phyloP scores from a whole-genome alignment of 345 rosid species.

The Cardiospermum halicacabum region DNA sequence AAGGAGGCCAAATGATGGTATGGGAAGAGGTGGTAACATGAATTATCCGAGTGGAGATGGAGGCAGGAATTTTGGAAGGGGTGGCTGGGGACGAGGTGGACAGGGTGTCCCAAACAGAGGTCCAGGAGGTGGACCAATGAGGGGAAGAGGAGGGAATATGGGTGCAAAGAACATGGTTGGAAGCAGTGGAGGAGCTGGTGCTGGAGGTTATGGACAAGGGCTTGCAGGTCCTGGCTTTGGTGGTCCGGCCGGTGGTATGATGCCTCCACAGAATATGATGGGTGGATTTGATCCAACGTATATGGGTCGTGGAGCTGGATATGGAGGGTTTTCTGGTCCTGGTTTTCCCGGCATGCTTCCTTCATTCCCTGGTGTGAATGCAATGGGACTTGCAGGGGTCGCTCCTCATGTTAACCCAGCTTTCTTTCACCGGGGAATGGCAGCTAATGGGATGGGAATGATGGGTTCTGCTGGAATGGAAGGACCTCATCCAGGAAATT shows the following conservation, averaged over 20 bases:
- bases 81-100: constrained; percentile 71
- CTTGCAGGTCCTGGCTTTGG: constrained; percentile 63
- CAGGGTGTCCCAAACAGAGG: constrained; percentile 57
- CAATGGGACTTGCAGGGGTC: constrained; percentile 79
- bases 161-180: constrained; percentile 58
- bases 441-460: constrained; percentile 56
- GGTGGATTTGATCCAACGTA: constrained; percentile 75
- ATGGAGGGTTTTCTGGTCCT: constrained; percentile 72
- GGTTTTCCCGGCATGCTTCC: constrained; percentile 77
- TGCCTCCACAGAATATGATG: constrained; percentile 82
- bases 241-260: constrained; percentile 59
- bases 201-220: constrained; percentile 71
- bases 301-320: constrained; percentile 74
- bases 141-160: constrained; percentile 57
- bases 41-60: constrained; percentile 67
- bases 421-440: constrained; percentile 67
- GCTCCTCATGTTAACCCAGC: constrained; percentile 95
- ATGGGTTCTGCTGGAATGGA: constrained; percentile 72
- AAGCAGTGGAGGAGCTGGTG: constrained; percentile 35
- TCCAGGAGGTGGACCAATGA: constrained; percentile 58
- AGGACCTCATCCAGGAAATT: constrained; percentile 61
- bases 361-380: constrained; percentile 63
- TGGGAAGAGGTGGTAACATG: constrained; percentile 61
- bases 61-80: constrained; percentile 73
- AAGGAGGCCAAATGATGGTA: constrained; percentile 69